phyloP scores from a whole-genome alignment of 73 alveolate species.

The Paramecium biaurelia region DNA sequence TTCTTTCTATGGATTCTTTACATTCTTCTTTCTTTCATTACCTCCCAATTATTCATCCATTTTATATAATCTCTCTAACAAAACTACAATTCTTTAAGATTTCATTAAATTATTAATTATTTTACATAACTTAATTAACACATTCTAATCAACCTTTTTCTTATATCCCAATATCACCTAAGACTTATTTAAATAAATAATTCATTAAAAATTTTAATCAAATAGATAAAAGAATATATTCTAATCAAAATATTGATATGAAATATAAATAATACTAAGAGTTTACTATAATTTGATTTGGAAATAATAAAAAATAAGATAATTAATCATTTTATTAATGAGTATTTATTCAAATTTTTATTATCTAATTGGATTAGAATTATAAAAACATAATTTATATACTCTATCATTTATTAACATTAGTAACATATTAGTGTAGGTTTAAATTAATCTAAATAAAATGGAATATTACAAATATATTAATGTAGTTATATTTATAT shows the following conservation, averaged over 20 bases:
- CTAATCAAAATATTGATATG: too few relatives aligned
- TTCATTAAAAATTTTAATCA: neutral
- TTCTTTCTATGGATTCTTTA: neutral
- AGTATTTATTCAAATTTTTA: too few relatives aligned
- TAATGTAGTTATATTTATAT: neutral
- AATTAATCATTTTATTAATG: too few relatives aligned
- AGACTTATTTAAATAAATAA: neutral
- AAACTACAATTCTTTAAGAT: neutral
- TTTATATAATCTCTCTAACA: neutral
- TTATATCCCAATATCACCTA: neutral
- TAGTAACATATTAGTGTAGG: too few relatives aligned
- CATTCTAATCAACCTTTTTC: neutral
- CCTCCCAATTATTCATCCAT: conserved; percentile 30
- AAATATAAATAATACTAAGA: too few relatives aligned
- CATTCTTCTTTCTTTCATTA: conserved; percentile 2
- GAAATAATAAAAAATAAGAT: too few relatives aligned
- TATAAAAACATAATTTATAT: too few relatives aligned
- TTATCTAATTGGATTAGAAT: too few relatives aligned
- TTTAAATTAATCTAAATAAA: neutral
- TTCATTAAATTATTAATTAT: neutral
- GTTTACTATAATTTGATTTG: too few relatives aligned
- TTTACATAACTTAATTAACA: neutral
- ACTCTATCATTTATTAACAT: too few relatives aligned
- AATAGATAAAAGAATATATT: too few relatives aligned
- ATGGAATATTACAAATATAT: neutral